These are phyloP conservation scores for Acanthamoeba healyi DNA, from an alignment of 208 protist species.

Conservation along the genomic window DNA sequence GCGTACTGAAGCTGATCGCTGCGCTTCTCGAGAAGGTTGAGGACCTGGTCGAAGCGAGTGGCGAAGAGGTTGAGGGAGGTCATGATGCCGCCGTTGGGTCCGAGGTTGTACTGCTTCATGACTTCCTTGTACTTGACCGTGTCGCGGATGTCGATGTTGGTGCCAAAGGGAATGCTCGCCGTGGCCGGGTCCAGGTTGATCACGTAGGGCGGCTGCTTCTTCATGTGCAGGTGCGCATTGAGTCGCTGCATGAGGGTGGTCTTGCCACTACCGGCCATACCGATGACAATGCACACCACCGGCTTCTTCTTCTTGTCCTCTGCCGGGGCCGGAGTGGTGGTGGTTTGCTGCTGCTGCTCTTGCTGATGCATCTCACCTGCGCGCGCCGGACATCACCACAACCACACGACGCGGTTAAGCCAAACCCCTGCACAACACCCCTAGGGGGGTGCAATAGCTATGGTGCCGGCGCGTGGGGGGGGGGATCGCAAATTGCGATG, in stretches of 20 bases:
- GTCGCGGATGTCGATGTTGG: conserved; percentile 99
- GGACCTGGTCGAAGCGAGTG: conserved; percentile 98
- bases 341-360: too few relatives aligned
- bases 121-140: conserved; percentile 99
- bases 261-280: conserved; percentile 99
- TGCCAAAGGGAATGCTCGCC: conserved; percentile 94
- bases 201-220: conserved; percentile 94
- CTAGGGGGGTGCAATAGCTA: too few relatives aligned
- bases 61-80: conserved; percentile 99
- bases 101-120: conserved; percentile 97
- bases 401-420: too few relatives aligned
- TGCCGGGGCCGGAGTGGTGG: neutral
- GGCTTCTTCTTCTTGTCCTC: conserved; percentile 4
- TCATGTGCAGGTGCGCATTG: conserved; percentile 93
- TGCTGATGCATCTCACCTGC: too few relatives aligned
- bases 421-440: too few relatives aligned
- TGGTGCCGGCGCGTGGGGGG: too few relatives aligned
- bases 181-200: conserved; percentile 99
- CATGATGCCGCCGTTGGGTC: conserved; percentile 99
- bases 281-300: conserved; percentile 95
- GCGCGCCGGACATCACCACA: too few relatives aligned
- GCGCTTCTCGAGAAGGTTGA: conserved; percentile 90
- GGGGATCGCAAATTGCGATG: too few relatives aligned
- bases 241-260: conserved; percentile 98
- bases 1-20: conserved; percentile 74